Evolutionary conservation across 306 rosid species (phyloP).

Genomic region (Macrotyloma uniflorum): DNA sequence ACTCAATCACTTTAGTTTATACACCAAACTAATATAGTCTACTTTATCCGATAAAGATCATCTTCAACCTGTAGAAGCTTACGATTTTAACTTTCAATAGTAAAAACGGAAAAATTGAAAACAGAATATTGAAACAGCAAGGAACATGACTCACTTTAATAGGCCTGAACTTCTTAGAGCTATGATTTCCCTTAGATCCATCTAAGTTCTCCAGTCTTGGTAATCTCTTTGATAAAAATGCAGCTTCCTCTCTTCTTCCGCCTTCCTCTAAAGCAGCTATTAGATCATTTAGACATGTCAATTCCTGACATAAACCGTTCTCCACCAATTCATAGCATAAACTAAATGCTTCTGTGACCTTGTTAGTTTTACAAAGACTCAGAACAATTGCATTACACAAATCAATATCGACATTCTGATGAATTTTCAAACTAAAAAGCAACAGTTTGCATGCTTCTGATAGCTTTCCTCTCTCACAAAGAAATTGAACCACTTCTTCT

Average conservation of each 20-base stretch:
- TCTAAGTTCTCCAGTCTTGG: conserved; percentile 23
- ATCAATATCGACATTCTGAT: conserved; percentile 45
- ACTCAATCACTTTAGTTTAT: background rate
- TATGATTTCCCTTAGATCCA: conserved; percentile 31
- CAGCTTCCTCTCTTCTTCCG: conserved; percentile 66
- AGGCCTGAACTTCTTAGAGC: conserved; percentile 35
- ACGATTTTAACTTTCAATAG: background rate
- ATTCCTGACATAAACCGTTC: conserved; percentile 56
- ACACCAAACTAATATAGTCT: background rate
- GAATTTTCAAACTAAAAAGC: conserved; percentile 58
- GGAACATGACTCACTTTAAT: conserved; percentile 30
- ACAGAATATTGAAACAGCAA: conserved; percentile 6
- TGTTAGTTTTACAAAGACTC: conserved; percentile 63
- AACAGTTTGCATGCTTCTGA: conserved; percentile 66
- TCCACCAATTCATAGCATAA: conserved; percentile 70
- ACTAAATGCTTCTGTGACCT: conserved; percentile 72
- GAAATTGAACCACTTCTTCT: conserved; percentile 61
- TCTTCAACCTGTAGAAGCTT: background rate
- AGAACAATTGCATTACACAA: conserved; percentile 52
- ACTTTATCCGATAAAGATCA: background rate
- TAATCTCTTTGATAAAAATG: conserved; percentile 67
- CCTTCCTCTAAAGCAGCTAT: conserved; percentile 55
- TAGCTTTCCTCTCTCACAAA: conserved; percentile 54
- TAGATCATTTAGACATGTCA: conserved; percentile 60
- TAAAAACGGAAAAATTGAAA: background rate